phyloP scores from a whole-genome alignment of 2,329 filamentous ascomycete species.

The Leptodontidium sp. region DNA sequence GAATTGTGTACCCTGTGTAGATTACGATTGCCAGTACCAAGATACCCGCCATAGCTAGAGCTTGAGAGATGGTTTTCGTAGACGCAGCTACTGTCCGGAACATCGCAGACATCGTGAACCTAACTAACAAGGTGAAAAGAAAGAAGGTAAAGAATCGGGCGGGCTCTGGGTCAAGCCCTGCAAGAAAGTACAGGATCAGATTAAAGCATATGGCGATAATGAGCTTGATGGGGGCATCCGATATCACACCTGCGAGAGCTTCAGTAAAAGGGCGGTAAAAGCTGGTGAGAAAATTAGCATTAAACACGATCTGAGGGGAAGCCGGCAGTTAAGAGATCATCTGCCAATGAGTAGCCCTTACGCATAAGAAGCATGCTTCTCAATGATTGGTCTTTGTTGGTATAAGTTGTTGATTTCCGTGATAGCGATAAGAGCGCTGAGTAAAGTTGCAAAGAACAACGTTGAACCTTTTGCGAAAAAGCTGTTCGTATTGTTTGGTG shows the following conservation, averaged over 20 bases:
- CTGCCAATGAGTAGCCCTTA: too few species aligned
- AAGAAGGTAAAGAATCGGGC: slow-evolving; percentile 86
- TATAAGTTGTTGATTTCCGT: slow-evolving; percentile 76
- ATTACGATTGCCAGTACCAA: slow-evolving; percentile 49
- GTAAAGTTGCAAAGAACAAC: slow-evolving; percentile 72
- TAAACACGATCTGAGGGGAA: too few species aligned
- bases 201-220: slow-evolving; percentile 80
- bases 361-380: slow-evolving; percentile 88
- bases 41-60: slow-evolving; percentile 67
- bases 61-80: slow-evolving; percentile 72
- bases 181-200: slow-evolving; percentile 84
- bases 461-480: slow-evolving; percentile 71
- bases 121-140: slow-evolving; percentile 47
- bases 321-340: too few species aligned
- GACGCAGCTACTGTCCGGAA: slow-evolving; percentile 78
- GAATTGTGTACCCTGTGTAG: slow-evolving; percentile 53
- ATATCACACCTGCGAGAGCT: slow-evolving; percentile 85
- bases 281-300: too few species aligned
- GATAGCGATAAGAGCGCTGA: slow-evolving; percentile 70
- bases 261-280: slow-evolving; percentile 92
- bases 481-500: slow-evolving; percentile 58
- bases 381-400: slow-evolving; percentile 87
- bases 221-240: slow-evolving; percentile 86
- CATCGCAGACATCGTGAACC: slow-evolving; percentile 67
- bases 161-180: slow-evolving; percentile 70